Evolutionary conservation across 495 filamentous ascomycete species (phyloP), one percentile per base, ranked within the genome.

Genomic region (Pseudevernia furfuracea): DNA sequence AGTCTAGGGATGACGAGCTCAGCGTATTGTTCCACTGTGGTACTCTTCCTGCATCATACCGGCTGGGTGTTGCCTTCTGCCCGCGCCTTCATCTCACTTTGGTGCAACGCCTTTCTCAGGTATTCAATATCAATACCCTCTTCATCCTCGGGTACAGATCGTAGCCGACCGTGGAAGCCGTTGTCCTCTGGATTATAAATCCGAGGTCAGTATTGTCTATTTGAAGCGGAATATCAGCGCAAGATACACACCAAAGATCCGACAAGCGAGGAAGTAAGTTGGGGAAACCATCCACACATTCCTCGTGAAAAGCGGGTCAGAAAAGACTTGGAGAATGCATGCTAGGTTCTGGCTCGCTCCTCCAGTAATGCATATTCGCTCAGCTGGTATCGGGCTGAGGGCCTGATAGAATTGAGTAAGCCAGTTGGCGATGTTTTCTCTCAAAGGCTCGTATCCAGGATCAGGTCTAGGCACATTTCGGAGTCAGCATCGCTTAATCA

Each of bases 241-340:
- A n/a, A n/a, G n/a, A n/a, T n/a, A n/a, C n/a, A n/a, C n/a, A n/a
- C n/a, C 84, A 70, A 97, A 90, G 43, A 94, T 87, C 9, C 84
- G 80, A 70, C 85, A 87, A 0, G 87, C 90, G 14, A 94, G 78
- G 70, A 86, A 87, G 69, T 96, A 97, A 25, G 87, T 86, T 38
- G 92, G 92, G 48, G 86, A 84, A 0, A 90, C 85, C 74, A 89
- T 78, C 87, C 91, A 96, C 30, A 95, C 83, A 68, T 80, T 83
- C 49, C 82, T 78, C 21, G 92, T 96, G 69, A 87, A 89, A 3
- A 77, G 72, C 0, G 90, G 89, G 70, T 95, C 91, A 0, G 90
- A 88, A 66, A 87, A 96, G 23, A 85, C 83, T 69, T 85, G 81
- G 36, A 97, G 76, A 4, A 92, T 74, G 66, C 81, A 85, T 2